Evolutionary conservation across 2,329 filamentous ascomycete species (phyloP).

Genomic region (Cephalotrichum gorgonifer): DNA sequence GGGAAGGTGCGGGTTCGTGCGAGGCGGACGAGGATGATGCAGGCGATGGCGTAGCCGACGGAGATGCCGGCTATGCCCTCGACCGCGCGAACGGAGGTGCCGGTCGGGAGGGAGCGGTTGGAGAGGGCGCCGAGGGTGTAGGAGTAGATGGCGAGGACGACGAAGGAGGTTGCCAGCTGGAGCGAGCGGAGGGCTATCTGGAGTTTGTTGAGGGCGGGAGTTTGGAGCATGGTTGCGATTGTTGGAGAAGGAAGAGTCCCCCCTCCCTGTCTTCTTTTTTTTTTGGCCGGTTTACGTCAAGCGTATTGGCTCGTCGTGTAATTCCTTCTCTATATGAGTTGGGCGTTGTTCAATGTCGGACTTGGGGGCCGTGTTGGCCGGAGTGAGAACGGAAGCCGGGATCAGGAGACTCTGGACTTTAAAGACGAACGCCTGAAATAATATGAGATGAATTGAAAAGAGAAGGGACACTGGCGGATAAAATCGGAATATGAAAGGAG

Average conservation of each 20-base stretch:
- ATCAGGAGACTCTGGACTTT: too few relatives aligned
- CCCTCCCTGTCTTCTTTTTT: neutral
- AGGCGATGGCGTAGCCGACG: slow-evolving; percentile 63
- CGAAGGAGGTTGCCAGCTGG: slow-evolving; percentile 59
- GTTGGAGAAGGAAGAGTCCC: neutral
- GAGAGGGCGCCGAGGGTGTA: slow-evolving; percentile 73
- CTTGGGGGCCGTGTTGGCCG: too few relatives aligned
- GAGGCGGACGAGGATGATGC: slow-evolving; percentile 67
- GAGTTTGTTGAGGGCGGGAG: slow-evolving; percentile 44
- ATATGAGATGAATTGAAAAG: too few relatives aligned
- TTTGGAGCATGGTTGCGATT: neutral
- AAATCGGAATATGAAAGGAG: neutral
- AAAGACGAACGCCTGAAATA: too few relatives aligned
- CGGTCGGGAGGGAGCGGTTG: slow-evolving; percentile 53
- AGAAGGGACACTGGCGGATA: too few relatives aligned
- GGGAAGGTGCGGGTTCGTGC: slow-evolving; percentile 66
- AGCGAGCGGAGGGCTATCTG: slow-evolving; percentile 66
- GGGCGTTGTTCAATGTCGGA: too few relatives aligned
- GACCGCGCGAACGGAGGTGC: slow-evolving; percentile 59
- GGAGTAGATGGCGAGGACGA: slow-evolving; percentile 70
- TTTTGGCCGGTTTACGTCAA: too few relatives aligned
- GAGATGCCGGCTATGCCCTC: slow-evolving; percentile 68
- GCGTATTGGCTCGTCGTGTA: too few relatives aligned
- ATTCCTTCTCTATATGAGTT: too few relatives aligned
- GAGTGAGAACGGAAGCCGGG: too few relatives aligned